These are phyloP conservation scores for Thinopyrum elongatum DNA, from an alignment of 176 grass and related monocot genomes.

Conservation along the genomic window DNA sequence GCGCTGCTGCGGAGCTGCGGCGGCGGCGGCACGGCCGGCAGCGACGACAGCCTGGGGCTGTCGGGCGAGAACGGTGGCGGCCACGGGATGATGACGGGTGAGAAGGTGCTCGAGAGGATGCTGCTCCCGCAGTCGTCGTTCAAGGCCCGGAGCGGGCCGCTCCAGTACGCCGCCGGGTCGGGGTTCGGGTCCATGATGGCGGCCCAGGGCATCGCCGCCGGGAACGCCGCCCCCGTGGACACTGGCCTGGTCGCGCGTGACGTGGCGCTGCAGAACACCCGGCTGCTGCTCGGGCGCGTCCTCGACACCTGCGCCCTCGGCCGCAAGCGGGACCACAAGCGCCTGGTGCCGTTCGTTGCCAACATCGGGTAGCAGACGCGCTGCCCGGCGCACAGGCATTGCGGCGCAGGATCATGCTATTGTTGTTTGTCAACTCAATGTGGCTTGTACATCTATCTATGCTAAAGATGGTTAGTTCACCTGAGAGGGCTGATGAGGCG, in stretches of 20 bases:
- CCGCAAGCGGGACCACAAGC: constrained; percentile 90
- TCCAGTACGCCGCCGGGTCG: constrained; percentile 66
- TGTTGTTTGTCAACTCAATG: background rate
- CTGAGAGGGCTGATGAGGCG: too few relatives aligned
- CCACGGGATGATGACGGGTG: constrained; percentile 45
- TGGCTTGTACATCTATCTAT: background rate
- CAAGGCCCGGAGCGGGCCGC: constrained; percentile 78
- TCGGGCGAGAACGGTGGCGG: constrained; percentile 42
- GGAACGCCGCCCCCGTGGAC: constrained; percentile 30
- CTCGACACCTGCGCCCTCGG: constrained; percentile 90
- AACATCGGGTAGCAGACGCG: constrained; percentile 37
- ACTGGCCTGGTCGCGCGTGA: constrained; percentile 55
- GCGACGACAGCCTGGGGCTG: constrained; percentile 46
- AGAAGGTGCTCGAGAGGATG: constrained; percentile 69
- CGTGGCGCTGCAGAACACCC: constrained; percentile 74
- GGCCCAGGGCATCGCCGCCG: constrained; percentile 40
- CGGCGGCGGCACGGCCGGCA: constrained; percentile 51
- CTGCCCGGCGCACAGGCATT: background rate
- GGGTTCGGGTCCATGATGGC: constrained; percentile 56
- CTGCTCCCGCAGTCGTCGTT: constrained; percentile 82
- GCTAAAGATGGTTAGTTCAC: background rate
- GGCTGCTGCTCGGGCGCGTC: constrained; percentile 81
- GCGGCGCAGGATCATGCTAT: background rate
- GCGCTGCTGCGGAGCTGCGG: constrained; percentile 89
- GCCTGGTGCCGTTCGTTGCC: constrained; percentile 84